Base-by-base conservation (phyloP, 225 moss, liverwort and hornwort species). In the Straminergon stramineum region DNA sequence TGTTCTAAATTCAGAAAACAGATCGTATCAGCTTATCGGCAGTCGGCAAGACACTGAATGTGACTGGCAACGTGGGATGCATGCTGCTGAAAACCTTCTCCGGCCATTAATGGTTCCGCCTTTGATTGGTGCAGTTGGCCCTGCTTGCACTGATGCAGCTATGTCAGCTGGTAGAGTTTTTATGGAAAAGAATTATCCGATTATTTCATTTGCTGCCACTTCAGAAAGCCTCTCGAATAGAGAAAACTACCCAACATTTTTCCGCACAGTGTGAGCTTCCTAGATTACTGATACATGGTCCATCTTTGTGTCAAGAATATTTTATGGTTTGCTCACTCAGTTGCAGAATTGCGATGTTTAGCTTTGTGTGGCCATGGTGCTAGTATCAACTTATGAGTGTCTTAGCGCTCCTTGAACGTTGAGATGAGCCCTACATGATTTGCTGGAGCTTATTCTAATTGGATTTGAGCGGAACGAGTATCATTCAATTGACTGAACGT, bases 151-250 rank as follows among this genome's bases (percentile, higher is more conserved):
- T 90, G 94, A 93, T 70, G 95, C 98, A 77, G 97, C 94, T 73
- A 95, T 98, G 90, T 87, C 92, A 92, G 96, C 95, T 66, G 97
- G 95, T n/a, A 86, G 89, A 90, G 88, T 91, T 53, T 97, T 98
- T 70, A 74, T 88, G 88, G 89, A 90, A 27, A 39, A 89, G 24
- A 82, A 91, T 55, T 95, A 92, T 75, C 95, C 96, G 16, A 91
- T 97, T 60, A 91, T 98, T 79, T 98, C 98, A 57, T 98, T 98
- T 85, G 92, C 98, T 92, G 98, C 98, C 91, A 98, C 98, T 77
- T 94, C 98, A 55, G 97, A 98, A 75, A 91, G 89, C 35, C 93
- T 98, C 83, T 96, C 96, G 95, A 79, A 91, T 86, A 90, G 97
- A 88, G 76, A 1, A 22, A 94, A 78, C 63, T 98, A 91, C 67